phyloP scores from a whole-genome alignment of 2,329 filamentous ascomycete genomes.

The Aspergillus sp. region DNA sequence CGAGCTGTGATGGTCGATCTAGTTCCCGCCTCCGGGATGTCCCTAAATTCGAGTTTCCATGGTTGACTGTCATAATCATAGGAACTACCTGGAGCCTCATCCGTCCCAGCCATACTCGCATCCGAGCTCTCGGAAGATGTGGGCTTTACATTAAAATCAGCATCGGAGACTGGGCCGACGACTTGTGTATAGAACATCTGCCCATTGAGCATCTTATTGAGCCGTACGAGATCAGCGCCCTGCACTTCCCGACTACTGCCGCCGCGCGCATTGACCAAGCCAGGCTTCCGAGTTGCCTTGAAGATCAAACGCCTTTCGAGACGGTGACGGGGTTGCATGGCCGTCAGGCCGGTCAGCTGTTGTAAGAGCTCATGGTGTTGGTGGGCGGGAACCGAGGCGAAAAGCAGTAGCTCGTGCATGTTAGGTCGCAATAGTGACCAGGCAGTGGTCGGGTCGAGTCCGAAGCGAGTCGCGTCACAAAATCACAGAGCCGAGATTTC shows the following conservation, averaged over 20 bases:
- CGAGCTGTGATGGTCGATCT: slow-evolving; percentile 55
- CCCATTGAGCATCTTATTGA: slow-evolving; percentile 50
- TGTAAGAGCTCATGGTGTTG: slow-evolving; percentile 62
- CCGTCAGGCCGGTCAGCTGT: slow-evolving; percentile 61
- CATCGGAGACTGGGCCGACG: slow-evolving; percentile 45
- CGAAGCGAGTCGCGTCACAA: slow-evolving; percentile 3
- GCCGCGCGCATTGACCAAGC: slow-evolving; percentile 38
- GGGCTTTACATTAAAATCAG: slow-evolving; percentile 32
- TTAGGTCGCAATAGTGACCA: slow-evolving; percentile 13
- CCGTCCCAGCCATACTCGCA: slow-evolving; percentile 35
- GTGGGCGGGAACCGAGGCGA: slow-evolving; percentile 56
- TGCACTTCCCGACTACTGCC: slow-evolving; percentile 39
- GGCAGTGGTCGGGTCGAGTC: background rate
- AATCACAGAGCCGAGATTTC: background rate
- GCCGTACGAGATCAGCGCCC: slow-evolving; percentile 43
- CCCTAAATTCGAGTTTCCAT: slow-evolving; percentile 50
- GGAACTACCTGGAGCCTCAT: slow-evolving; percentile 10
- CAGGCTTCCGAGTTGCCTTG: slow-evolving; percentile 53
- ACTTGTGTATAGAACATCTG: slow-evolving; percentile 56
- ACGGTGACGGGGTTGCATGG: slow-evolving; percentile 58
- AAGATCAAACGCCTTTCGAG: slow-evolving; percentile 60
- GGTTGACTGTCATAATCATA: slow-evolving; percentile 39
- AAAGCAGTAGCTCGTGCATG: slow-evolving; percentile 65
- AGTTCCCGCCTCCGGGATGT: slow-evolving; percentile 53
- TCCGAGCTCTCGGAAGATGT: slow-evolving; percentile 25